A percentile compares a stretch with the other conserved stretches of the same genome.
Evolutionary conservation across 2,329 filamentous ascomycete species (phyloP).

Genomic region (Immersiporthe knoxdaviesiana): DNA sequence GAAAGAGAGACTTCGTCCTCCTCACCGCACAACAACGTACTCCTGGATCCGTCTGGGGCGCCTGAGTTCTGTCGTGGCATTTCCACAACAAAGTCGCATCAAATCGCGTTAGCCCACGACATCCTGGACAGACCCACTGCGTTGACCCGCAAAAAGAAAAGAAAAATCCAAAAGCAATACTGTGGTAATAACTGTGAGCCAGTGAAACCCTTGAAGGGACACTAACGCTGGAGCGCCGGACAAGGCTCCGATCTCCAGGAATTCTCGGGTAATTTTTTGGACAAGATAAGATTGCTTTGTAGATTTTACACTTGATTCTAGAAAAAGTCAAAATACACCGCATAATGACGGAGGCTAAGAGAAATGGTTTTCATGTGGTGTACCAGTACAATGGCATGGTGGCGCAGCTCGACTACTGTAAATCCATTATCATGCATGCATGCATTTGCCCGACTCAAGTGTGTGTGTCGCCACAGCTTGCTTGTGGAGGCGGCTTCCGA

Average conservation of each 20-base stretch:
- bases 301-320: no score
- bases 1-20: neutral
- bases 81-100: slow-evolving; percentile 6
- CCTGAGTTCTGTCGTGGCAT: neutral
- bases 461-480: neutral
- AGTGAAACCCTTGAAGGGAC: neutral
- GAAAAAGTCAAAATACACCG: no score
- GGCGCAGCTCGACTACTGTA: neutral
- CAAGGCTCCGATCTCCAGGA: neutral
- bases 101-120: slow-evolving; percentile 15
- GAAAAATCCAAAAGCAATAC: neutral
- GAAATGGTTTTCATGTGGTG: neutral
- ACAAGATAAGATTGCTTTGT: no score
- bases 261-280: neutral
- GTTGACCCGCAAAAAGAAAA: neutral
- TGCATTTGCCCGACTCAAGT: neutral
- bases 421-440: neutral
- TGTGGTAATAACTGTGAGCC: neutral
- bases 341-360: neutral
- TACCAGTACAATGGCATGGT: neutral
- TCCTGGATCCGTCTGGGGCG: neutral
- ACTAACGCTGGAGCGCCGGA: neutral
- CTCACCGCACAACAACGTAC: neutral
- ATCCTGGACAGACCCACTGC: slow-evolving; percentile 15
- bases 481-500: neutral